phyloP scores from a whole-genome alignment of 148 eudicot species.

The Amaranthus cruentus region DNA sequence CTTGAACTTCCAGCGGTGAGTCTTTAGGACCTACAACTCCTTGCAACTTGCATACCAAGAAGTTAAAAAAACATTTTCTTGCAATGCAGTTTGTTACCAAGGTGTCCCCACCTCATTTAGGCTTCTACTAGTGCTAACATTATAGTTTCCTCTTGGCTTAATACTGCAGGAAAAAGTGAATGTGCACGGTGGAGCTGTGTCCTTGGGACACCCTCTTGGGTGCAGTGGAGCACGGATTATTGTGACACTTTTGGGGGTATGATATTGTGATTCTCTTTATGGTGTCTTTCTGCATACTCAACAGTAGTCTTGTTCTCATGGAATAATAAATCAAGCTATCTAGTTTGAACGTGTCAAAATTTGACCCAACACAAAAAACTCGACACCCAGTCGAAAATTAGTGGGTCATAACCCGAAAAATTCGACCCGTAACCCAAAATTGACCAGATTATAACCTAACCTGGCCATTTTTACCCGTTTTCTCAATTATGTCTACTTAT shows the following conservation, averaged over 20 bases:
- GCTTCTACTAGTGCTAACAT: neutral
- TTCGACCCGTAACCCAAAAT: no score
- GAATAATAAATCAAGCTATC: no score
- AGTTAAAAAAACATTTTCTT: neutral
- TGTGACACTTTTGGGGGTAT: constrained; percentile 93
- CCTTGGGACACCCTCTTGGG: constrained; percentile 98
- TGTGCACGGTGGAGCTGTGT: constrained; percentile 96
- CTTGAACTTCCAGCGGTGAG: constrained; percentile 76
- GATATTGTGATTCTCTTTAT: no score
- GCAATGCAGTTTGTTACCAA: neutral
- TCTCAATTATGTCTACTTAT: no score
- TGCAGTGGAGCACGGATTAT: constrained; percentile 98
- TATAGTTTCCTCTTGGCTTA: neutral
- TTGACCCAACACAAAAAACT: no score
- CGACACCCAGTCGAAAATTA: no score
- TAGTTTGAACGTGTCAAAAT: no score
- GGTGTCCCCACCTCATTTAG: neutral
- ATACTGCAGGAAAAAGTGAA: constrained; percentile 77
- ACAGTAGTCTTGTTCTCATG: no score
- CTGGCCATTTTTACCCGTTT: no score
- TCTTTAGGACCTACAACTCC: constrained; percentile 15
- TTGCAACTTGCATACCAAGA: constrained; percentile 3
- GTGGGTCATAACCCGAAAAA: no score
- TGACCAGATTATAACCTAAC: no score
- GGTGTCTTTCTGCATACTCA: no score